These are phyloP conservation scores for Cyanidium caldarium DNA, from an alignment of 23 red algal genomes.

Conservation along the genomic window DNA sequence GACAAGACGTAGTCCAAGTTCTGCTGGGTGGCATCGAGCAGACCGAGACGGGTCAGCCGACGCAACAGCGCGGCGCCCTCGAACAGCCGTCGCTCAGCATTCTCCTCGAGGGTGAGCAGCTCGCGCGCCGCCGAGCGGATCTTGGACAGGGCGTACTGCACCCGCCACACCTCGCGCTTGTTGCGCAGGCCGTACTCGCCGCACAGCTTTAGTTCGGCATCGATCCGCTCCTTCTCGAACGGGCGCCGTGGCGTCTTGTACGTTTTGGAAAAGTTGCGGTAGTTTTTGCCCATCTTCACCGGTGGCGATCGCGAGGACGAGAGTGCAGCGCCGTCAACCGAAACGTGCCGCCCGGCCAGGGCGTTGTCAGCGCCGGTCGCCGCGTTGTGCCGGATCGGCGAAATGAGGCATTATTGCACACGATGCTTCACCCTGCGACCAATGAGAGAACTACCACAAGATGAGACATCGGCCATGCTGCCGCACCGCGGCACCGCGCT, in stretches of 20 bases:
- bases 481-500: no score
- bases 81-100: conserved; percentile 83
- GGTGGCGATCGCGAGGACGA: no score
- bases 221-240: conserved; percentile 96
- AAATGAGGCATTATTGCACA: no score
- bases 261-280: conserved; percentile 40
- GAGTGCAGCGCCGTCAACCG: no score
- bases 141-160: conserved; percentile 92
- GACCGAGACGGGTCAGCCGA: conserved; percentile 76
- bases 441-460: no score
- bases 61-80: conserved; percentile 82
- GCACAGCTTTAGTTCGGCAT: conserved; percentile 71
- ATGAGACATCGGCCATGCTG: no score
- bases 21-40: conserved; percentile 83
- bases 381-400: no score
- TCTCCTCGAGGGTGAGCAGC: conserved; percentile 77
- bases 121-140: conserved; percentile 88
- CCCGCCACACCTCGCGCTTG: conserved; percentile 99
- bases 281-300: neutral
- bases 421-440: no score
- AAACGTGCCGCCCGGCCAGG: no score
- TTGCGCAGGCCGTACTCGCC: conserved; percentile 98
- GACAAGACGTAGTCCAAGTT: conserved; percentile 93
- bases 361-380: no score
- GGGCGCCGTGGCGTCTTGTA: conserved; percentile 84